Conservation (phyloP, 352 stramenopile genomes). For the Pythium sukuiense region DNA sequence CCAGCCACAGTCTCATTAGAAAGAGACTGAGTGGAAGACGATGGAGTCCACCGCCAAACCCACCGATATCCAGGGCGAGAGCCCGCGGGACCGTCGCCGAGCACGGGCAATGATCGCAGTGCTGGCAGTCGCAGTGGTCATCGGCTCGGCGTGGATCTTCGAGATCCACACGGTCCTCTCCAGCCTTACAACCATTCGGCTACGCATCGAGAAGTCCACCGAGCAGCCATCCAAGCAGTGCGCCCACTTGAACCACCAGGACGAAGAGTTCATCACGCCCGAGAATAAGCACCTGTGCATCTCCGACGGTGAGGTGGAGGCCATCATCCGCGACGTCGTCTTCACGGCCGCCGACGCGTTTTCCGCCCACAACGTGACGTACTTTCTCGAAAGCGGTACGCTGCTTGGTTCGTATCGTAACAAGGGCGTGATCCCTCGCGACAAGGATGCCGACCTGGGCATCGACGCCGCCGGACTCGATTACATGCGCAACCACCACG, state of each 20-base stretch:
- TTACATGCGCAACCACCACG: conserved; percentile 10
- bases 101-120: not conserved
- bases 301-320: conserved; percentile 12
- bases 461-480: conserved; percentile 25
- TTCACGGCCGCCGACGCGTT: conserved; percentile 21
- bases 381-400: conserved; percentile 37
- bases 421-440: conserved; percentile 29
- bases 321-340: conserved; percentile 30
- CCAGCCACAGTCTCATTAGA: not conserved
- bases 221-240: conserved; percentile 14
- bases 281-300: conserved; percentile 15
- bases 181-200: not conserved
- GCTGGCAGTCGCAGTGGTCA: not conserved
- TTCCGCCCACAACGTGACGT: conserved; percentile 26
- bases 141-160: conserved; percentile 2
- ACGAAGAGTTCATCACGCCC: conserved; percentile 19
- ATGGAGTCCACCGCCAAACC: not conserved
- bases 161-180: conserved; percentile 5
- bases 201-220: not conserved
- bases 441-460: conserved; percentile 32
- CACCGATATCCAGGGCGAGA: not conserved
- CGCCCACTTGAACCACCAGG: conserved; percentile 7
- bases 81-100: not conserved
- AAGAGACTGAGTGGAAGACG: not conserved
- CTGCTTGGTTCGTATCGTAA: conserved; percentile 32